Percentiles rank a stretch among this genome's conserved stretches.
Evolutionary conservation across 495 filamentous ascomycete species (phyloP).

Genomic region (Cetradonia linearis): DNA sequence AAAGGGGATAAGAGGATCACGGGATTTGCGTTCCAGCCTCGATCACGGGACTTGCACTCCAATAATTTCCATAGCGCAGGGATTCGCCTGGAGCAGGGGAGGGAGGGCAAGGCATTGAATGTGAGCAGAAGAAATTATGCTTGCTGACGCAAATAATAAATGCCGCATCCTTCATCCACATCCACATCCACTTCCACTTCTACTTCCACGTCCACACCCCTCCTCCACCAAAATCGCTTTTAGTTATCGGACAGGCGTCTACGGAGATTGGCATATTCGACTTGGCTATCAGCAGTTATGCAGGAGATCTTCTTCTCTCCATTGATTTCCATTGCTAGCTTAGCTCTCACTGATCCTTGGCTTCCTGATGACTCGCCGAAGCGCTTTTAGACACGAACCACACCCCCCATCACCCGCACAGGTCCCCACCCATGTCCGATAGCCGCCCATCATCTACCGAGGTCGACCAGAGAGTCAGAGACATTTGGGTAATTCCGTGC

Average conservation of each 20-base stretch:
- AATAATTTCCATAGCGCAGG: background rate
- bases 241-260: conserved; percentile 2
- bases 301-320: background rate
- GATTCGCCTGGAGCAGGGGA: conserved; percentile 6
- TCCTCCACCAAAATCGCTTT: background rate
- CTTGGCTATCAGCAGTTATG: conserved; percentile 3
- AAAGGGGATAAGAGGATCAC: background rate
- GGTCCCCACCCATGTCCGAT: conserved; percentile 1
- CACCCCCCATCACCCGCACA: conserved; percentile 12
- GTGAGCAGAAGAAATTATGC: background rate
- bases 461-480: background rate
- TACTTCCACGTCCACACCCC: background rate
- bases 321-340: no score
- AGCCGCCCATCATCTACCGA: conserved; percentile 2
- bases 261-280: background rate
- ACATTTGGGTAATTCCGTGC: background rate
- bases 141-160: conserved; percentile 8
- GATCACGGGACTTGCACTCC: background rate
- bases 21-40: background rate
- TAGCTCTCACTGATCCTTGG: background rate
- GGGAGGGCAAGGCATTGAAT: background rate
- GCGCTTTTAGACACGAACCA: conserved; percentile 10
- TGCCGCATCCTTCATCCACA: background rate
- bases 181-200: background rate
- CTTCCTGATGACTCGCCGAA: conserved; percentile 6